Evolutionary conservation across 2,329 filamentous ascomycete genomes (phyloP).

Genomic region (Talaromyces sp.): DNA sequence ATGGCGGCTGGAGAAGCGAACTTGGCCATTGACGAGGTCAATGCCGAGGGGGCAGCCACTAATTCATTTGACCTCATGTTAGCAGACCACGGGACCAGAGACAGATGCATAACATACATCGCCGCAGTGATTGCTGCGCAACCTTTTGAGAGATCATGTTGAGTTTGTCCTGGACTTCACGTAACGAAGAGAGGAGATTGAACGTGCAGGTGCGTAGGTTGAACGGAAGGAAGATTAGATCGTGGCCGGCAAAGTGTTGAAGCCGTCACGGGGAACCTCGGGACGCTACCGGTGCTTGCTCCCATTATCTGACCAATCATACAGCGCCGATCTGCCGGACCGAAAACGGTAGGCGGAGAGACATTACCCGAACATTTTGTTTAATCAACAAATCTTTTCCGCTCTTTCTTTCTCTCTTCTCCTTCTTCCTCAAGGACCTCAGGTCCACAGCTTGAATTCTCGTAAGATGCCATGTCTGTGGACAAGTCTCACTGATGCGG

Average conservation of each 20-base stretch:
- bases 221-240: not conserved
- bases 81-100: not conserved
- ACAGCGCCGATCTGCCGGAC: conserved; percentile 25
- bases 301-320: conserved; percentile 33
- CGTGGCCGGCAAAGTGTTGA: conserved; percentile 26
- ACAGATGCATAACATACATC: conserved; percentile 40
- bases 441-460: conserved; percentile 10
- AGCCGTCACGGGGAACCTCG: conserved; percentile 39
- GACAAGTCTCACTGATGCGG: conserved; percentile 39
- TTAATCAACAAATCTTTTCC: not conserved
- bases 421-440: conserved; percentile 33
- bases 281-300: conserved; percentile 15
- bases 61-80: conserved; percentile 17
- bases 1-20: conserved; percentile 44
- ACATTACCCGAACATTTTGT: conserved; percentile 27
- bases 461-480: conserved; percentile 19
- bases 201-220: not conserved
- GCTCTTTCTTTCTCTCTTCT: conserved; percentile 5
- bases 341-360: conserved; percentile 28
- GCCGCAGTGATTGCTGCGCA: conserved; percentile 47
- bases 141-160: conserved; percentile 49
- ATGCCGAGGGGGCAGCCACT: conserved; percentile 46
- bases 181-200: not conserved
- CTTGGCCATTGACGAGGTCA: conserved; percentile 43
- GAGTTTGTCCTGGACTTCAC: conserved; percentile 19